Conservation (phyloP, 129 eudicot genomes). For the Flaveria sonorensis region DNA sequence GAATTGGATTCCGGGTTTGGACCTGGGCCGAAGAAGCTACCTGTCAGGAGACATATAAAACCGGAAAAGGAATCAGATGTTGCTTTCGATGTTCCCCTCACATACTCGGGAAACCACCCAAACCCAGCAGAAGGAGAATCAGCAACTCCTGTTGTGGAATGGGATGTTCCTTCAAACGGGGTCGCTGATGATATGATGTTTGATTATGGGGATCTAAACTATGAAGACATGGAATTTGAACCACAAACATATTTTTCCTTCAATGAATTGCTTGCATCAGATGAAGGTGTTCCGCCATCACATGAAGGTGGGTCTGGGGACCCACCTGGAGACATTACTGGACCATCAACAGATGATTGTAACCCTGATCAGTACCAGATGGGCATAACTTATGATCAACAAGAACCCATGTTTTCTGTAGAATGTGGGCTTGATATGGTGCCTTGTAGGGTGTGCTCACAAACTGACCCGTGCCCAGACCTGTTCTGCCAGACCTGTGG, state of each 20-base stretch:
- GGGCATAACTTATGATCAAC: conserved; percentile 43
- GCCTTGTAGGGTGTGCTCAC: conserved; percentile 60
- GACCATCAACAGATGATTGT: conserved; percentile 24
- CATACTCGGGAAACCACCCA: conserved; percentile 25
- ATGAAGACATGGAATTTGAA: conserved; percentile 77
- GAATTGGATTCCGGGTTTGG: conserved; percentile 41
- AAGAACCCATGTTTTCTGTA: conserved; percentile 44
- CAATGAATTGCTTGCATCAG: conserved; percentile 73
- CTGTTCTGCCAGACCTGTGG: conserved; percentile 70
- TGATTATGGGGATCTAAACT: conserved; percentile 52
- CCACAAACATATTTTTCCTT: conserved; percentile 96
- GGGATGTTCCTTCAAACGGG: conserved; percentile 57
- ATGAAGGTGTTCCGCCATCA: conserved; percentile 40
- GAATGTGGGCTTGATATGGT: conserved; percentile 33
- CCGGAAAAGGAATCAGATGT: conserved; percentile 41
- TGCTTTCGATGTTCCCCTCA: conserved; percentile 32
- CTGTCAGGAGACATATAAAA: conserved; percentile 70
- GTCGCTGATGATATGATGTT: conserved; percentile 59
- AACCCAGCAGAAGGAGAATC: conserved; percentile 37
- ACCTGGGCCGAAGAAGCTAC: conserved; percentile 64
- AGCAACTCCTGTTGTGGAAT: conserved; percentile 47
- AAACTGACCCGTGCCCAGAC: conserved; percentile 67
- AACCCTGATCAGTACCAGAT: conserved; percentile 44
- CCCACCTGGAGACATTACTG: conserved; percentile 30
- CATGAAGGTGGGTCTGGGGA: conserved; percentile 35